Percentiles rank a stretch among this genome's conserved stretches.
These are phyloP conservation scores for Trifolium dubium DNA, from an alignment of 306 rosid species.

Conservation along the genomic window DNA sequence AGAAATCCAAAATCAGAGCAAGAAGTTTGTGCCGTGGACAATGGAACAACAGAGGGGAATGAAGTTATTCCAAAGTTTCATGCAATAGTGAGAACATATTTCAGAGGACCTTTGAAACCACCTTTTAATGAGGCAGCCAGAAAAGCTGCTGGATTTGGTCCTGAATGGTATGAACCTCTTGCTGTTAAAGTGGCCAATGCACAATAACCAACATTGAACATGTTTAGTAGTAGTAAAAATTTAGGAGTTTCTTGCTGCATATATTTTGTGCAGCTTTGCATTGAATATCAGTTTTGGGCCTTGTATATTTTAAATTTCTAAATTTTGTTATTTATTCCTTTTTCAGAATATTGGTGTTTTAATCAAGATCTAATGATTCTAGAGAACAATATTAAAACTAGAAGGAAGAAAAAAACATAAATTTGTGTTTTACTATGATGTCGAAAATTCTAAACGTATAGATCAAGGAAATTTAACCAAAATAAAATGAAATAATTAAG, in stretches of 20 bases:
- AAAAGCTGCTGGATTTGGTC: constrained; percentile 86
- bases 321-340: neutral
- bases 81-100: constrained; percentile 62
- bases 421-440: neutral
- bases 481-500: neutral
- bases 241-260: constrained; percentile 4
- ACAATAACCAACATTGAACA: neutral
- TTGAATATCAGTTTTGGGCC: constrained; percentile 12
- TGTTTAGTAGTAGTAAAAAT: too few species aligned
- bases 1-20: constrained; percentile 20
- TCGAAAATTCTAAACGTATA: neutral
- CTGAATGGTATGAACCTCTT: constrained; percentile 87
- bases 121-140: constrained; percentile 84
- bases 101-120: constrained; percentile 88
- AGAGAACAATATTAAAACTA: neutral
- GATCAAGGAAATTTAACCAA: neutral
- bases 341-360: neutral
- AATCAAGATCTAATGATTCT: neutral
- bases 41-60: constrained; percentile 40
- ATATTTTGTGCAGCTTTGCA: constrained; percentile 19
- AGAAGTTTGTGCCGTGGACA: constrained; percentile 36
- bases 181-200: constrained; percentile 59
- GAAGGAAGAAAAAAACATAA: too few species aligned
- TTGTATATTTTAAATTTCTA: neutral
- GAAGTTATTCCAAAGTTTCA: constrained; percentile 71